Base-by-base conservation (phyloP, 192 early-diverging fungal species). In the Coemansia sp. region DNA sequence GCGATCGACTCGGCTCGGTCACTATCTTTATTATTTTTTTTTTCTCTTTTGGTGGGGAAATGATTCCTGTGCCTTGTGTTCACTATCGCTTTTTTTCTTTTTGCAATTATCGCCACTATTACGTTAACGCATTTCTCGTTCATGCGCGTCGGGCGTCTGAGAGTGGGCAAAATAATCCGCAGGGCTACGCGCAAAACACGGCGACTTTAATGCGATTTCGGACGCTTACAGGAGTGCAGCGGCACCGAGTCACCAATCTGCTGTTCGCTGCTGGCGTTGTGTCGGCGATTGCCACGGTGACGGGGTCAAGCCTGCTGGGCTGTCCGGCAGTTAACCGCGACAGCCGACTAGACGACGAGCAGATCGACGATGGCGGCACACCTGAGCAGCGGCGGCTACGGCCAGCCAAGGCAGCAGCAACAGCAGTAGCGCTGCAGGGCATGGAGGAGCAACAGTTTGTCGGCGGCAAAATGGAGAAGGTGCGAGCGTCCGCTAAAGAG, bases 271-370 rank as follows among this genome's bases (percentile, higher is more conserved):
- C 72, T 4, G 80, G 80, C 9, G 80, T 74, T 0, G 65, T 59
- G 14, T 77, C 80, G 11, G 80, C 76, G 3, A 60, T 83, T 19
- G 75, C 64, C 6, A 83, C 80, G 0, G 80, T 83, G 19, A 83
- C 76, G n/a, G 80, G 75, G 5, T 71, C 80, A 17, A 83, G 64
- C 57, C 24, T 83, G 19, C 62, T 83, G 19, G 75, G 71, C n/a
- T 83, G 80, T 49, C 80, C 80, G 12, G 80, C 71, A n/a, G 80
- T 74, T 8, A 66, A 45, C 31, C 71, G 76, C n/a, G 66, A 77
- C 12, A 71, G 59, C 38, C 75, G 68, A 4, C 43, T 83, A 41
- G 75, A 77, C 36, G 64, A 53, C 60, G 63, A 68, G 25, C 37
- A 63, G 22, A 35, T 36, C 8, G 42, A 62, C 8, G 59, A 58